Conservation (phyloP, 2,329 filamentous ascomycete species). For the Curvularia lunata region DNA sequence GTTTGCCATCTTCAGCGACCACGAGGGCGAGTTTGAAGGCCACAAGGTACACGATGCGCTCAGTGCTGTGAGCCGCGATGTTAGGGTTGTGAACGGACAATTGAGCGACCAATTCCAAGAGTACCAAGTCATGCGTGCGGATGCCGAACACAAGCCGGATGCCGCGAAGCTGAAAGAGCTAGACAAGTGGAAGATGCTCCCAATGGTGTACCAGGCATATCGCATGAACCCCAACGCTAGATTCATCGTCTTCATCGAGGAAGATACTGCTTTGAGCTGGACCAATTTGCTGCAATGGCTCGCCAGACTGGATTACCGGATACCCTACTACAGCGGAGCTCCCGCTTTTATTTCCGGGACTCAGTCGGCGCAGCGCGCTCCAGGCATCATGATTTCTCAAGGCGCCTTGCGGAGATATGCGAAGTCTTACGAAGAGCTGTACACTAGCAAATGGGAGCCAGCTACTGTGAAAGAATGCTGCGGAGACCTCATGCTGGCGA, state of each 20-base stretch:
- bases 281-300: conserved; percentile 51
- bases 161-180: conserved; percentile 56
- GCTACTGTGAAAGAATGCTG: conserved; percentile 45
- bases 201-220: conserved; percentile 60
- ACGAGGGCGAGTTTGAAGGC: conserved; percentile 59
- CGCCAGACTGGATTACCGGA: conserved; percentile 47
- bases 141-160: conserved; percentile 51
- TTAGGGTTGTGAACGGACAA: conserved; percentile 52
- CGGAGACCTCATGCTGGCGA: conserved; percentile 47
- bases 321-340: conserved; percentile 52
- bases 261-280: conserved; percentile 46
- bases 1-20: conserved; percentile 66
- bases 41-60: conserved; percentile 60
- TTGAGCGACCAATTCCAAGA: conserved; percentile 61
- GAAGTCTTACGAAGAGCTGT: conserved; percentile 41
- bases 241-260: conserved; percentile 47
- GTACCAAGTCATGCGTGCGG: conserved; percentile 57
- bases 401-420: conserved; percentile 47
- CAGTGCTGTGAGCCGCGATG: conserved; percentile 45
- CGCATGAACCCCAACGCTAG: conserved; percentile 36
- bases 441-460: conserved; percentile 43
- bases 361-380: conserved; percentile 52
- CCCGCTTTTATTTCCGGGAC: conserved; percentile 46
- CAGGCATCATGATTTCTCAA: conserved; percentile 53
- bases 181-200: conserved; percentile 66